Evolutionary conservation across 192 early-diverging fungal species (phyloP).

Genomic region (Radiomyces spectabilis): DNA sequence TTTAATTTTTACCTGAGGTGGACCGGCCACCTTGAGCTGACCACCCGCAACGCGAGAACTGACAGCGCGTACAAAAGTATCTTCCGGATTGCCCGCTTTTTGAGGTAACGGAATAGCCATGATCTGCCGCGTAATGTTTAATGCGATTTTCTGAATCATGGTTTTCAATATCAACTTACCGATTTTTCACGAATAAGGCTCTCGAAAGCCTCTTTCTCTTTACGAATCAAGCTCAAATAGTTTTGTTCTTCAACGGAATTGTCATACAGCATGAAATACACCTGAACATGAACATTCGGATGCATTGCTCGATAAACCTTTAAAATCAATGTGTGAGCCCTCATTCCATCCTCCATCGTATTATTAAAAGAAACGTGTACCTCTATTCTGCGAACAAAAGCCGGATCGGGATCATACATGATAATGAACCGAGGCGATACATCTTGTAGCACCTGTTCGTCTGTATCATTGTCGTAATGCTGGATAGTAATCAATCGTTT

Average conservation of each 20-base stretch:
- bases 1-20: conserved; percentile 3
- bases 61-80: conserved; percentile 26
- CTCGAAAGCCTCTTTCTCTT: conserved; percentile 93
- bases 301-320: conserved; percentile 50
- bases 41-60: conserved; percentile 65
- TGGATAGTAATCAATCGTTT: conserved; percentile 46
- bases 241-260: conserved; percentile 93
- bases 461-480: conserved; percentile 53
- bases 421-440: conserved; percentile 74
- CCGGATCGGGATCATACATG: conserved; percentile 86
- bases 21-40: neutral
- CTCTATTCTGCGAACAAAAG: conserved; percentile 85
- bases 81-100: conserved; percentile 1
- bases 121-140: conserved; percentile 30
- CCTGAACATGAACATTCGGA: conserved; percentile 49
- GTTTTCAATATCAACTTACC: conserved; percentile 30
- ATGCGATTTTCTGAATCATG: neutral
- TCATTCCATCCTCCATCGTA: neutral
- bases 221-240: conserved; percentile 75
- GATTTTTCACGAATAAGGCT: conserved; percentile 84
- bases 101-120: conserved; percentile 73
- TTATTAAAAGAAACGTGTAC: conserved; percentile 19
- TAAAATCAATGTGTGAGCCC: neutral
- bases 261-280: conserved; percentile 93
- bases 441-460: conserved; percentile 56